Evolutionary conservation across 139 green algal genomes (phyloP).

Genomic region (Tetradesmus lagerheimii): DNA sequence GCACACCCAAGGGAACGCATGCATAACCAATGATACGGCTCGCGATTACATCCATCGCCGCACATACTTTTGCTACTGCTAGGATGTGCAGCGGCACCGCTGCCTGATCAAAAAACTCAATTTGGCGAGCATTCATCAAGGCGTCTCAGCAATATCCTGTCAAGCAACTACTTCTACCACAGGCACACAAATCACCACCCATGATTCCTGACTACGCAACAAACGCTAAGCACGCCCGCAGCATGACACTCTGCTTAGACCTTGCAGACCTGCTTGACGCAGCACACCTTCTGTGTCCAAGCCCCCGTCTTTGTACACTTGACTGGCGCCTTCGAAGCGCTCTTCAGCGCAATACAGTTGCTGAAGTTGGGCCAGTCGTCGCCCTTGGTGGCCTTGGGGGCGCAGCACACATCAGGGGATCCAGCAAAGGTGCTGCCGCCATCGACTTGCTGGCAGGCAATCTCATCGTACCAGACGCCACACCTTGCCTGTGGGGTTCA

Average conservation of each 20-base stretch:
- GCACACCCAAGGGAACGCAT: too few relatives aligned
- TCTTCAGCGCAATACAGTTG: neutral
- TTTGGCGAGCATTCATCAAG: too few relatives aligned
- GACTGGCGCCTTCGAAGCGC: neutral
- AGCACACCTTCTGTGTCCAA: neutral
- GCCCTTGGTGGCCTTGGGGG: neutral
- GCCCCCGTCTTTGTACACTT: neutral
- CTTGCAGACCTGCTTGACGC: neutral
- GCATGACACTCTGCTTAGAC: neutral
- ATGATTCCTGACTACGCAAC: too few relatives aligned
- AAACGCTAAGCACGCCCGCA: too few relatives aligned
- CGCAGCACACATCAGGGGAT: neutral
- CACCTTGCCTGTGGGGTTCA: slow-evolving; percentile 12
- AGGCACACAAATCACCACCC: too few relatives aligned
- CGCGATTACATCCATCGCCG: too few relatives aligned
- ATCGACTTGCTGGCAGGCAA: slow-evolving; percentile 6
- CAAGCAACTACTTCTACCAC: too few relatives aligned
- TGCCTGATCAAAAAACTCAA: too few relatives aligned
- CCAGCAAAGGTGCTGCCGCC: neutral
- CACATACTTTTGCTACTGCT: too few relatives aligned
- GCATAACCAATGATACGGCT: too few relatives aligned
- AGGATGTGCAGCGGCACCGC: too few relatives aligned
- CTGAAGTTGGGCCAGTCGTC: neutral
- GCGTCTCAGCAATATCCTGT: too few relatives aligned
- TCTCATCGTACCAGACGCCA: slow-evolving; percentile 12